A percentile compares a stretch with the other conserved stretches of the same genome.
phyloP scores from a whole-genome alignment of 495 filamentous ascomycete genomes.

The Entonaema liquescens region DNA sequence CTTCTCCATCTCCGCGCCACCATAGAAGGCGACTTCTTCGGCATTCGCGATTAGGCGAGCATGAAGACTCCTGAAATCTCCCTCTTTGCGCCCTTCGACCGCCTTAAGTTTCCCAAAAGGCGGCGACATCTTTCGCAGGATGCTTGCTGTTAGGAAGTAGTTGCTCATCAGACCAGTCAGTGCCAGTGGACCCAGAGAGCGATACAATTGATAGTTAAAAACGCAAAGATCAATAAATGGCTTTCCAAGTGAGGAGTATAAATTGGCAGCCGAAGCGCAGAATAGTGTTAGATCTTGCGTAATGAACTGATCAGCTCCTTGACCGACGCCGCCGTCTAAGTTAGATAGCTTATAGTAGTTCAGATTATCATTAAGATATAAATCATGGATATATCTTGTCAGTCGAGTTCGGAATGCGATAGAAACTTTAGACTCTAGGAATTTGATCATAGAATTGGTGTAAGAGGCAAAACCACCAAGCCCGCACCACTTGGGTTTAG shows the following conservation, averaged over 20 bases:
- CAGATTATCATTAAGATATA: constrained; percentile 92
- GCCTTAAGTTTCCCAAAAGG: constrained; percentile 97
- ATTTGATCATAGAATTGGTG: constrained; percentile 98
- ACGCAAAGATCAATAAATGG: constrained; percentile 94
- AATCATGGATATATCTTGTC: constrained; percentile 96
- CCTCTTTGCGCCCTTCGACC: constrained; percentile 90
- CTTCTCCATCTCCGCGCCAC: constrained; percentile 92
- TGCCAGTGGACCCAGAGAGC: constrained; percentile 88
- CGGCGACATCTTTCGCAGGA: constrained; percentile 85
- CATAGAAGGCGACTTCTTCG: constrained; percentile 99
- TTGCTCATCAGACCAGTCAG: constrained; percentile 85
- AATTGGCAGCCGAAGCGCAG: constrained; percentile 87
- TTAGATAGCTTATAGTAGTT: constrained; percentile 97
- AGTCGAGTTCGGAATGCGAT: constrained; percentile 97
- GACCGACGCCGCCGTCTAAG: constrained; percentile 90
- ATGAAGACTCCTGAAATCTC: constrained; percentile 91
- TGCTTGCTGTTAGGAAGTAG: constrained; percentile 90
- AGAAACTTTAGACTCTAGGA: constrained; percentile 95
- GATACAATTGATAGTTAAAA: constrained; percentile 96
- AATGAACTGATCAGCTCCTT: constrained; percentile 95
- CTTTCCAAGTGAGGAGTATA: constrained; percentile 96
- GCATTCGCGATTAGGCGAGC: constrained; percentile 94
- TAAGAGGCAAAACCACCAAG: constrained; percentile 80
- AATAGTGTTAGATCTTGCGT: constrained; percentile 96
- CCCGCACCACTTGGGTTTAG: constrained; percentile 58